Conservation (phyloP, 2,329 filamentous ascomycete genomes). For the Westerdykella aurantiaca region DNA sequence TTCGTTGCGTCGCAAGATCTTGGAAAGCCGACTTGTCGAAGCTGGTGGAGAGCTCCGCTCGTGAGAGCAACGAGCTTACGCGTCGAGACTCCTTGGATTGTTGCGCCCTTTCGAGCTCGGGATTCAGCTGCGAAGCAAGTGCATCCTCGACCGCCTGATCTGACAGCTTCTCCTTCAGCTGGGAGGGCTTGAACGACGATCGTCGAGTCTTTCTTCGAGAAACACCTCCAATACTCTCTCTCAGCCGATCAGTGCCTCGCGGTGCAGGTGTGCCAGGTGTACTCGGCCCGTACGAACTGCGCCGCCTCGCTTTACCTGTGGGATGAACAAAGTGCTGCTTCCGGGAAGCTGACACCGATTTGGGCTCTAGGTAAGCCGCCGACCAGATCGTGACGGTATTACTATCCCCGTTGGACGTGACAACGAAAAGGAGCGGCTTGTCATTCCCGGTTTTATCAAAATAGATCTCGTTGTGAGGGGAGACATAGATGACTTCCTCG, state of each 20-base stretch:
- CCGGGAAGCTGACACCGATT: constrained; percentile 45
- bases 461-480: constrained; percentile 55
- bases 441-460: constrained; percentile 42
- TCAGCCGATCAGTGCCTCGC: constrained; percentile 55
- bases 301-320: constrained; percentile 51
- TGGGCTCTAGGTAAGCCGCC: constrained; percentile 67
- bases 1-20: constrained; percentile 54
- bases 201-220: constrained; percentile 41
- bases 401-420: constrained; percentile 73
- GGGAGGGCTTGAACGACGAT: constrained; percentile 35
- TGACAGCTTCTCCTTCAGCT: constrained; percentile 27
- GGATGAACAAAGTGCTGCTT: constrained; percentile 37
- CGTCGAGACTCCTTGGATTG: constrained; percentile 62
- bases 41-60: constrained; percentile 78
- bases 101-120: constrained; percentile 45
- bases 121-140: constrained; percentile 47
- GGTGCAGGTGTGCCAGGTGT: constrained; percentile 63
- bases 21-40: constrained; percentile 76
- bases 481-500: constrained; percentile 81
- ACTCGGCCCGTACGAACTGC: constrained; percentile 52
- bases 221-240: constrained; percentile 68
- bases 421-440: constrained; percentile 59
- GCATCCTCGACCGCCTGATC: constrained; percentile 42
- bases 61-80: constrained; percentile 84
- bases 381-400: constrained; percentile 82